phyloP scores from a whole-genome alignment of 148 eudicot species.

The Persicaria maculosa region DNA sequence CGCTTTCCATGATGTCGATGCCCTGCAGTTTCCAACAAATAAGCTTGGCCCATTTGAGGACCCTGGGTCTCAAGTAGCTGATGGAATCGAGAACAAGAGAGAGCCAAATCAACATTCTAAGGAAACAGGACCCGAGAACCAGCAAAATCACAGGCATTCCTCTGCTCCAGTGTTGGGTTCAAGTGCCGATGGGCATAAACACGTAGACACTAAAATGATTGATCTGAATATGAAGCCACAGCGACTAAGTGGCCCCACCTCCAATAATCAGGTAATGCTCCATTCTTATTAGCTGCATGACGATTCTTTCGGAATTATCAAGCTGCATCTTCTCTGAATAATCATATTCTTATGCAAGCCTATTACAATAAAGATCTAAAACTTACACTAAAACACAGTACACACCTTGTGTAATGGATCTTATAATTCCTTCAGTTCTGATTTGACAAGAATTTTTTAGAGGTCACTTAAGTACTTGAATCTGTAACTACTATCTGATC shows the following conservation, averaged over 20 bases:
- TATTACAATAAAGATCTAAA: background rate
- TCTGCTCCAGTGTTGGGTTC: constrained; percentile 18
- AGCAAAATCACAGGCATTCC: constrained; percentile 17
- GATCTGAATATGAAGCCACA: constrained; percentile 45
- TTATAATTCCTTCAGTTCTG: too few relatives aligned
- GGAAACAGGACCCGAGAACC: constrained; percentile 15
- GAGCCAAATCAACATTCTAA: constrained; percentile 12
- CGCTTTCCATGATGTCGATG: background rate
- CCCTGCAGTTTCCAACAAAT: constrained; percentile 17
- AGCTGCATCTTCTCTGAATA: background rate
- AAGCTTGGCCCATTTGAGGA: constrained; percentile 20
- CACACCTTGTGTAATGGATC: too few relatives aligned
- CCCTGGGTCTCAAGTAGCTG: constrained; percentile 11
- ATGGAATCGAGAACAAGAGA: constrained; percentile 18
- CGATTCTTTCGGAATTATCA: background rate
- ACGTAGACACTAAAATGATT: constrained; percentile 25
- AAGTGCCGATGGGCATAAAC: constrained; percentile 15
- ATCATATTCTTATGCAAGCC: background rate
- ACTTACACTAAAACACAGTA: background rate
- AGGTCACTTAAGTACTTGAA: too few relatives aligned
- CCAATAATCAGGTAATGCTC: constrained; percentile 28
- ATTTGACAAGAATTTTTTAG: too few relatives aligned
- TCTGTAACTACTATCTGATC: too few relatives aligned
- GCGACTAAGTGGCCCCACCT: constrained; percentile 22
- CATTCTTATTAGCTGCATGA: background rate